Percentiles rank a stretch among this genome's conserved stretches.
Evolutionary conservation across 805 yeast genomes (phyloP).

Genomic region (Spathaspora hagerdaliae): DNA sequence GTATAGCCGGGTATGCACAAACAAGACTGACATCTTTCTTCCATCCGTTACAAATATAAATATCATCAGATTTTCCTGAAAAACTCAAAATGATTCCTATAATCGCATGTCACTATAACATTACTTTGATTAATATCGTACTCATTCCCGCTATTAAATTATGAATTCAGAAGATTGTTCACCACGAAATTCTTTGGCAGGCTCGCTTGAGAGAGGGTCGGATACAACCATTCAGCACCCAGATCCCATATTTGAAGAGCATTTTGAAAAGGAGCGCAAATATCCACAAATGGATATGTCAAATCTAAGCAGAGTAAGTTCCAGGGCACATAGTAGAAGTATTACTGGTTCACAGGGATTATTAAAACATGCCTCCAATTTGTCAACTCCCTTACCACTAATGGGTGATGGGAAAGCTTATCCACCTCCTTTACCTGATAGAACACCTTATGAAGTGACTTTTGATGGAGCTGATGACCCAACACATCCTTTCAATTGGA

Average conservation of each 20-base stretch:
- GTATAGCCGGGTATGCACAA: too few species aligned
- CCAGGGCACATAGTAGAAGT: conserved; percentile 12
- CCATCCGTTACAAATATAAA: too few species aligned
- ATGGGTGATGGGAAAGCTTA: conserved; percentile 67
- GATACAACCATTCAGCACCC: not conserved
- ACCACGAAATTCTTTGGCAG: not conserved
- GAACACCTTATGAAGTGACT: conserved; percentile 57
- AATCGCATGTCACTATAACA: too few species aligned
- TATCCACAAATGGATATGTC: not conserved
- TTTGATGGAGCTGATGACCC: conserved; percentile 81
- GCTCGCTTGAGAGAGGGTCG: not conserved
- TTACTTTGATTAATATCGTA: too few species aligned
- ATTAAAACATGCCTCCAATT: conserved; percentile 18
- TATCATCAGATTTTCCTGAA: too few species aligned
- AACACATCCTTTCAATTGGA: conserved; percentile 75
- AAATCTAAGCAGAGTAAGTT: not conserved
- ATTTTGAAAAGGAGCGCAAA: not conserved
- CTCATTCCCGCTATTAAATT: too few species aligned
- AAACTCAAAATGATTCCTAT: too few species aligned
- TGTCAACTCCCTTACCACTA: conserved; percentile 25
- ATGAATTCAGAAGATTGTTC: not conserved
- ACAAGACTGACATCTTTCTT: too few species aligned
- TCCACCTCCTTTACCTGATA: conserved; percentile 52
- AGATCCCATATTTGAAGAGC: not conserved
- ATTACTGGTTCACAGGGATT: conserved; percentile 23